Evolutionary conservation across 768 basidiomycete genomes (phyloP), one percentile per base, ranked within the genome.

Genomic region (Xerocomus potaroensis): DNA sequence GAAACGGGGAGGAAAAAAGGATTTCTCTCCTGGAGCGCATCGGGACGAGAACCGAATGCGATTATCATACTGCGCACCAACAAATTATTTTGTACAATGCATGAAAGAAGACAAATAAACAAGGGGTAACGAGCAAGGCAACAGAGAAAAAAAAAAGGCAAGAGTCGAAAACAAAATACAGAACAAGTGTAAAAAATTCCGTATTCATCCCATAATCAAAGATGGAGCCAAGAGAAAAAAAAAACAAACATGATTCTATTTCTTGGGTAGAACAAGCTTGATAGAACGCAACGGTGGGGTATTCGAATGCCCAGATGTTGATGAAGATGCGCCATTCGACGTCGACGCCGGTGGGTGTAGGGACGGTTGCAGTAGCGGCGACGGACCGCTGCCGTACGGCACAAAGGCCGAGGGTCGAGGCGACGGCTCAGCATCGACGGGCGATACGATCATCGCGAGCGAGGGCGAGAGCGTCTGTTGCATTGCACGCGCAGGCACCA

Each of bases 361-460:
- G 8, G 45, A 44, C 8, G 45, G 47, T 39, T 45, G 48, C 15
- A 40, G 34, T 45, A 51, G 57, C 4, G 63, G 49, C 3, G 50
- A 50, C 21, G 48, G 48, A 3, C 47, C 49, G 30, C 37, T 47
- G 16, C 41, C 47, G 18, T 43, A 68, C 8, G 62, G 27, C 19
- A 61, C 50, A 2, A 66, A 62, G 19, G 66, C 54, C n/a, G 60
- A 50, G 1, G 56, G 49, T n/a, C 66, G 64, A 22, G 65, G 60
- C 18, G 65, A 66, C 1, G 64, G 65, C 30, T 68, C 65, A 0
- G 65, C 54, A 32, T 66, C 65, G 21, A 66, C 54, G 5, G 65
- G 65, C 21, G 65, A 66, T 23, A 66, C 65, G 32, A 66, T 66
- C 65, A 68, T 66, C 9, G 65, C 65, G 8, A 66, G 60, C 7